phyloP scores from a whole-genome alignment of 345 rosid species.

The Brassica napus region DNA sequence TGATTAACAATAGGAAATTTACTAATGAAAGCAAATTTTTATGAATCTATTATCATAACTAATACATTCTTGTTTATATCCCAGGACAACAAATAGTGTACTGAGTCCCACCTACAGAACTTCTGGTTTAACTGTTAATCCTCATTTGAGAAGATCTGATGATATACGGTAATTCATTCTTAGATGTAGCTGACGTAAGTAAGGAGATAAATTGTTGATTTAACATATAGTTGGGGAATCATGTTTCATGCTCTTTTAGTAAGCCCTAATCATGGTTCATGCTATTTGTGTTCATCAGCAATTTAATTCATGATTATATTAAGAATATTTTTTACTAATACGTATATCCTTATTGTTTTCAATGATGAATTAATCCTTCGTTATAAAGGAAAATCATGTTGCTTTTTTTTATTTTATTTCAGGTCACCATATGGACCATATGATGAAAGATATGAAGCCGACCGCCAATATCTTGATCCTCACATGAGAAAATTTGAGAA shows the following conservation, averaged over 20 bases:
- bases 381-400: not conserved
- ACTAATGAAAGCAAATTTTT: not conserved
- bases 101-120: not conserved
- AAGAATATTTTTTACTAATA: not conserved
- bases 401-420: not conserved
- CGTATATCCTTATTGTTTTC: not conserved
- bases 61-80: not conserved
- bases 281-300: not conserved
- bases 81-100: not conserved
- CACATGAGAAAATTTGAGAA: not conserved
- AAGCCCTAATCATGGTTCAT: not conserved
- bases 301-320: not conserved
- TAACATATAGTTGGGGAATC: not conserved
- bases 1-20: not conserved
- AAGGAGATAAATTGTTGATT: not conserved
- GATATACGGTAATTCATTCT: constrained; percentile 2
- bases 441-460: not conserved
- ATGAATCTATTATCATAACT: not conserved
- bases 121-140: not conserved
- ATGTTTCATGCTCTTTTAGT: not conserved
- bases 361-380: not conserved
- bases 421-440: not conserved
- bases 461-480: not conserved
- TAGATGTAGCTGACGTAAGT: not conserved
- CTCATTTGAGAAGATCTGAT: not conserved